These are phyloP conservation scores for Penicillium antarcticum DNA, from an alignment of 495 filamentous ascomycete species.

Conservation along the genomic window DNA sequence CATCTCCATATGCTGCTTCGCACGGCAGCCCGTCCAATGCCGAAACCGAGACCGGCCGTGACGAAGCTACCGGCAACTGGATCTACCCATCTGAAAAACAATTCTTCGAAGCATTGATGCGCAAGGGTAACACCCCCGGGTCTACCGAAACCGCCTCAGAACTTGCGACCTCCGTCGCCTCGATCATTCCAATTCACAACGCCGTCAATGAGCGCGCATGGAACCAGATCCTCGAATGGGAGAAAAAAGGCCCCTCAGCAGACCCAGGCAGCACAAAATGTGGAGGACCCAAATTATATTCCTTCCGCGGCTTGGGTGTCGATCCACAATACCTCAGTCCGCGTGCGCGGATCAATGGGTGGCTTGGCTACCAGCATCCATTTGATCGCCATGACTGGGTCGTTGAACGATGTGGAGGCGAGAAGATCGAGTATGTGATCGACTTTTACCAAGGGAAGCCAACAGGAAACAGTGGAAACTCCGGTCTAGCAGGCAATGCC, in stretches of 20 bases:
- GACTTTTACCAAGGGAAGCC: slow-evolving; percentile 89
- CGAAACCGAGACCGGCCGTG: slow-evolving; percentile 67
- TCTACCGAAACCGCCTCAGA: slow-evolving; percentile 39
- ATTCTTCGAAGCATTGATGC: slow-evolving; percentile 93
- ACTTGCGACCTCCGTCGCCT: slow-evolving; percentile 69
- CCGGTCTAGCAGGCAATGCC: slow-evolving; percentile 40
- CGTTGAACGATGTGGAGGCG: slow-evolving; percentile 83
- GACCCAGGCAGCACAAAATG: slow-evolving; percentile 58
- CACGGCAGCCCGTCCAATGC: slow-evolving; percentile 60
- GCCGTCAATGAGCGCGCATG: slow-evolving; percentile 91
- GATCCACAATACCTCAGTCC: slow-evolving; percentile 72
- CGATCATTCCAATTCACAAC: slow-evolving; percentile 96
- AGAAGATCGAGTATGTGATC: slow-evolving; percentile 88
- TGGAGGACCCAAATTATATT: slow-evolving; percentile 76
- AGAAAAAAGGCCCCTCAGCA: slow-evolving; percentile 54
- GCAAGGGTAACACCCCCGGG: slow-evolving; percentile 59
- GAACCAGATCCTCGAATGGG: slow-evolving; percentile 83
- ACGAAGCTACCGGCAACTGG: slow-evolving; percentile 75
- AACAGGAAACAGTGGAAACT: slow-evolving; percentile 13
- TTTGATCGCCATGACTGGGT: slow-evolving; percentile 99
- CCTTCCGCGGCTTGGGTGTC: slow-evolving; percentile 68
- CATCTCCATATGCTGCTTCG: slow-evolving; percentile 33
- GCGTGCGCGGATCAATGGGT: slow-evolving; percentile 72
- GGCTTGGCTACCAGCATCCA: slow-evolving; percentile 82
- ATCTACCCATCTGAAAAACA: slow-evolving; percentile 93